Conservation (phyloP, 306 rosid species). For the Biancaea sappan region DNA sequence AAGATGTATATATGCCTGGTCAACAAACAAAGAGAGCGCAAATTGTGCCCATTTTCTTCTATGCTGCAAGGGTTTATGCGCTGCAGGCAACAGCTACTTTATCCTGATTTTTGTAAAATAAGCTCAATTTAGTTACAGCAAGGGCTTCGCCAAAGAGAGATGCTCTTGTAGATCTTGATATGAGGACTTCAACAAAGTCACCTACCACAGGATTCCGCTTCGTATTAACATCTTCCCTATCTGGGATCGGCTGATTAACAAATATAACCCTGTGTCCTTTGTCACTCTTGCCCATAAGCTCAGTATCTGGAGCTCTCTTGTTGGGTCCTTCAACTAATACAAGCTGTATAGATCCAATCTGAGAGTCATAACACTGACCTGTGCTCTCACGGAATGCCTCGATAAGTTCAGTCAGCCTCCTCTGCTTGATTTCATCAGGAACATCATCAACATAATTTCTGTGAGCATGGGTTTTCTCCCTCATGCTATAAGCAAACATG, state of each 20-base stretch:
- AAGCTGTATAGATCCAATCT: slow-evolving; percentile 80
- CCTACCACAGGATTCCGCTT: slow-evolving; percentile 68
- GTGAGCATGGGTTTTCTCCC: slow-evolving; percentile 97
- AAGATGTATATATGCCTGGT: background rate
- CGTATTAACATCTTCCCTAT: slow-evolving; percentile 55
- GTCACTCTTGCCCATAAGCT: slow-evolving; percentile 94
- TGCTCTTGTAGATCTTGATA: slow-evolving; percentile 81
- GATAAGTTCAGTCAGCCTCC: slow-evolving; percentile 87
- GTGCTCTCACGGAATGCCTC: slow-evolving; percentile 88
- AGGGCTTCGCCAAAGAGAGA: slow-evolving; percentile 82
- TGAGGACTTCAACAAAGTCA: slow-evolving; percentile 86
- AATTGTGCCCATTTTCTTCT: background rate
- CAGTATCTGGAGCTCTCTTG: slow-evolving; percentile 84
- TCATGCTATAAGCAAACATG: slow-evolving; percentile 99
- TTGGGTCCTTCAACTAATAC: slow-evolving; percentile 96
- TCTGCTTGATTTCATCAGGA: slow-evolving; percentile 87
- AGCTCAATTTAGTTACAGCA: slow-evolving; percentile 73
- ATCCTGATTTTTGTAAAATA: slow-evolving; percentile 50
- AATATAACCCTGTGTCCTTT: slow-evolving; percentile 86
- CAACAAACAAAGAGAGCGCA: slow-evolving; percentile 4
- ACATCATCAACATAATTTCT: slow-evolving; percentile 85
- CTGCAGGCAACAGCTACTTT: slow-evolving; percentile 65
- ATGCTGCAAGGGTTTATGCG: slow-evolving; percentile 37
- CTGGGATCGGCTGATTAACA: slow-evolving; percentile 54
- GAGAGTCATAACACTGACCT: slow-evolving; percentile 76